A percentile compares a stretch with the other conserved stretches of the same genome.
These are phyloP conservation scores for Coemansia sp. DNA, from an alignment of 192 early-diverging fungal genomes.

Conservation along the genomic window DNA sequence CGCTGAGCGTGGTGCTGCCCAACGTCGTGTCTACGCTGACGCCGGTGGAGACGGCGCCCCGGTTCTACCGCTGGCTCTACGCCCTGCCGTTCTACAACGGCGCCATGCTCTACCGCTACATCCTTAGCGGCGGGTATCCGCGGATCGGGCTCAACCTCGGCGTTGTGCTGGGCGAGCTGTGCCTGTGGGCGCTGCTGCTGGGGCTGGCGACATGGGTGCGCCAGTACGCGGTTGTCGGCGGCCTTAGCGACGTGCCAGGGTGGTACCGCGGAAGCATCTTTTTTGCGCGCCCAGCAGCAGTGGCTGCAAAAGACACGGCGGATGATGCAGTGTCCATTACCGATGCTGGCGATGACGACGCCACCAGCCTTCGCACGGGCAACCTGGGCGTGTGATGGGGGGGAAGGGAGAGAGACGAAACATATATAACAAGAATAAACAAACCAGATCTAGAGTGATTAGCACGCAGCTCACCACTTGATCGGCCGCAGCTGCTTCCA, in stretches of 20 bases:
- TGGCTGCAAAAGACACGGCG: too few relatives aligned
- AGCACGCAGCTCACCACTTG: conserved; percentile 31
- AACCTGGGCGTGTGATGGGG: conserved; percentile 18
- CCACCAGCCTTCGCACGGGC: conserved; percentile 14
- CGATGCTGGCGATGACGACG: conserved; percentile 2
- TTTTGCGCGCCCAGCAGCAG: too few relatives aligned
- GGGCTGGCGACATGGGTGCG: conserved; percentile 27
- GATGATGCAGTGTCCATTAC: background rate
- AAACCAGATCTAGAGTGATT: background rate
- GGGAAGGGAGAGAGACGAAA: too few relatives aligned
- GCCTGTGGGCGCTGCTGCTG: conserved; percentile 23
- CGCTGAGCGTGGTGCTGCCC: conserved; percentile 17
- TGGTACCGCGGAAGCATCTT: conserved; percentile 28
- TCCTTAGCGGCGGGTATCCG: conserved; percentile 51
- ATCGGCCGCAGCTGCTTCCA: conserved; percentile 49
- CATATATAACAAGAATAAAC: conserved; percentile 4
- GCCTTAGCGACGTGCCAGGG: conserved; percentile 19
- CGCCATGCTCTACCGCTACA: conserved; percentile 36
- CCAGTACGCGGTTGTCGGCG: conserved; percentile 16
- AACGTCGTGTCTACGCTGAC: conserved; percentile 47
- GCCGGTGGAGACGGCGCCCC: conserved; percentile 42
- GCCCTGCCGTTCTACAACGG: conserved; percentile 59
- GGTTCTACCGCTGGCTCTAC: conserved; percentile 48
- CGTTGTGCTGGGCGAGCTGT: conserved; percentile 52
- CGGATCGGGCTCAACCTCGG: conserved; percentile 37